Evolutionary conservation across 2,329 filamentous ascomycete species (phyloP), one percentile per base, ranked within the genome.

Genomic region (Dothideomycetidae sp.): DNA sequence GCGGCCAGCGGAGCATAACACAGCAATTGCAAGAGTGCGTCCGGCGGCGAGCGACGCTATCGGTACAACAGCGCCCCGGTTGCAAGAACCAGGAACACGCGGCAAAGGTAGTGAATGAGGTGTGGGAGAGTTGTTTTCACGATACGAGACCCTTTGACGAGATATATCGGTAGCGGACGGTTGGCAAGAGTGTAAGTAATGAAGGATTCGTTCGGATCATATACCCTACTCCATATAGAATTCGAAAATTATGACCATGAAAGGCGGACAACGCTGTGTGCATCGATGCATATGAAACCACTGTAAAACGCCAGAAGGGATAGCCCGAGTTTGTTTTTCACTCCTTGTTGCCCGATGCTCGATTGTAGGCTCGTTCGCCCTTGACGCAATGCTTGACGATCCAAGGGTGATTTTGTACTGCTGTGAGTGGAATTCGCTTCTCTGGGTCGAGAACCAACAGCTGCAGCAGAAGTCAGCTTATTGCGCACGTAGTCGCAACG

Each of bases 111-210:
- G 84, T 98, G 41, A 90, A 96, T 59, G 79, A 93, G 59, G 90
- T 98, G n/a, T 98, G 88, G 84, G 86, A 93, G 48, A 94, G 85
- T 50, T 98, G 90, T 59, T 98, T 93, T 57, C 66, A 73, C 36
- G 90, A 98, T 60, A 96, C 88, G 3, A 69, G 90, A 52, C 90
- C 90, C 2, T 98, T 98, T 60, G 85, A 96, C 57, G 88, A 96
- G 57, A 85, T 98, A 37, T 98, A 93, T 58, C 77, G 83, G 57
- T 88, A 46, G 53, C 16, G 28, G 10, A 31, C 17, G 18, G 32
- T 14, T 12, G 26, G 16, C 10, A 28, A 15, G 13, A 5, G 5
- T 38, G 21, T 26, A 29, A 30, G 28, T 29, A 29, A 37, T 11
- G 13, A 37, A 19, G 15, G 28, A 15, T 14, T 31, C n/a, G 35